Conservation (phyloP, 352 stramenopile species). For the Phytophthora crassamura region DNA sequence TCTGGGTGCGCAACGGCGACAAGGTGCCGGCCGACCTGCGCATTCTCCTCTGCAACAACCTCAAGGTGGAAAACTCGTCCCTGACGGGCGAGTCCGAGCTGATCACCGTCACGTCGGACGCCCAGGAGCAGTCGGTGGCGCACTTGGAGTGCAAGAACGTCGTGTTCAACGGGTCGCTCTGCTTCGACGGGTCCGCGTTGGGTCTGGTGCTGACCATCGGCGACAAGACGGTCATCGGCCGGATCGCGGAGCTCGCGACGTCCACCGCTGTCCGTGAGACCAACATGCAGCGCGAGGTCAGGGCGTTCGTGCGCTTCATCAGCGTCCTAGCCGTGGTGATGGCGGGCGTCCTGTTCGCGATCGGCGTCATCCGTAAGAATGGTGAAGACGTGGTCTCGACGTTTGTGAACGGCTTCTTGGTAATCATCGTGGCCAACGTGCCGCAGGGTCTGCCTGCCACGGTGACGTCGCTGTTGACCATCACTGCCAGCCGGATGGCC, state of each 20-base stretch:
- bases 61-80: slow-evolving; percentile 76
- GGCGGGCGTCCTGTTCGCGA: slow-evolving; percentile 36
- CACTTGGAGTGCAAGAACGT: slow-evolving; percentile 58
- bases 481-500: slow-evolving; percentile 82
- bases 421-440: slow-evolving; percentile 71
- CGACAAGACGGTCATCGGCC: slow-evolving; percentile 61
- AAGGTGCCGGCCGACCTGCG: slow-evolving; percentile 60
- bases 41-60: slow-evolving; percentile 50
- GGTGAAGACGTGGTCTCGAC: slow-evolving; percentile 45
- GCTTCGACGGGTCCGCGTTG: slow-evolving; percentile 50
- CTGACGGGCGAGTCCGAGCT: slow-evolving; percentile 66
- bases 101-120: slow-evolving; percentile 37
- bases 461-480: slow-evolving; percentile 88
- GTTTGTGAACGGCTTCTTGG: slow-evolving; percentile 58
- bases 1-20: slow-evolving; percentile 60
- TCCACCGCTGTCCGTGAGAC: slow-evolving; percentile 40
- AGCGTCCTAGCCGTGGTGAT: slow-evolving; percentile 43
- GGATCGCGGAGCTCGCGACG: slow-evolving; percentile 54
- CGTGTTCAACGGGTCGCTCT: slow-evolving; percentile 55
- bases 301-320: slow-evolving; percentile 57
- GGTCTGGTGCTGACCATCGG: slow-evolving; percentile 54
- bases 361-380: slow-evolving; percentile 45
- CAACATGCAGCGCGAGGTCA: slow-evolving; percentile 56
- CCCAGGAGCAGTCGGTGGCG: slow-evolving; percentile 30
- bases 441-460: slow-evolving; percentile 92